Conservation (phyloP, 148 eudicot species). For the Mesembryanthemum crystallinum region DNA sequence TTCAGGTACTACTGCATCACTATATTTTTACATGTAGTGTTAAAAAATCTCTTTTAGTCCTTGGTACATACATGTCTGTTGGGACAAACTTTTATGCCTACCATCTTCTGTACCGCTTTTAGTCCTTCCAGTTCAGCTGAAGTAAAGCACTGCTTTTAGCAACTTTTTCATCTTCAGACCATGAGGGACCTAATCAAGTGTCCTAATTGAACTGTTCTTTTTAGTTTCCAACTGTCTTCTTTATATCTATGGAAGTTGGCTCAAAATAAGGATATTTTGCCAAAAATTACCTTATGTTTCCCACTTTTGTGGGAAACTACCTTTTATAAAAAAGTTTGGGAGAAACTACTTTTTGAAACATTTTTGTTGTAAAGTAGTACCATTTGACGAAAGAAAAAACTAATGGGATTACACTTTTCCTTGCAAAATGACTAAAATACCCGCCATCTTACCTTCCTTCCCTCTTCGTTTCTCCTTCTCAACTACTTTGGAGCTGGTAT, state of each 20-base stretch:
- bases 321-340: too few species aligned
- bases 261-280: too few species aligned
- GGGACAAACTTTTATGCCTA: background rate
- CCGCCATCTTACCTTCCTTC: too few species aligned
- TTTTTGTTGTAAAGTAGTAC: too few species aligned
- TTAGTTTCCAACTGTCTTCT: background rate
- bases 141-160: background rate
- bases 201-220: background rate
- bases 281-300: too few species aligned
- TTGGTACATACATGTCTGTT: background rate
- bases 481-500: too few species aligned
- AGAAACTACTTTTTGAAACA: too few species aligned
- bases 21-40: background rate
- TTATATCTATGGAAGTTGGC: background rate
- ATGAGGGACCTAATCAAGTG: background rate
- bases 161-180: background rate
- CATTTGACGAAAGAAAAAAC: too few species aligned
- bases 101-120: background rate
- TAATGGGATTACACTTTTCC: too few species aligned
- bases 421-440: too few species aligned
- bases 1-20: conserved; percentile 65
- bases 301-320: too few species aligned
- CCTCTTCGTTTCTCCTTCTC: too few species aligned
- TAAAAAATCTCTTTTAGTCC: background rate
- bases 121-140: background rate